Percentiles rank a stretch among this genome's conserved stretches.
These are phyloP conservation scores for Colletotrichum lupini DNA, from an alignment of 2,329 filamentous ascomycete genomes.

Conservation along the genomic window DNA sequence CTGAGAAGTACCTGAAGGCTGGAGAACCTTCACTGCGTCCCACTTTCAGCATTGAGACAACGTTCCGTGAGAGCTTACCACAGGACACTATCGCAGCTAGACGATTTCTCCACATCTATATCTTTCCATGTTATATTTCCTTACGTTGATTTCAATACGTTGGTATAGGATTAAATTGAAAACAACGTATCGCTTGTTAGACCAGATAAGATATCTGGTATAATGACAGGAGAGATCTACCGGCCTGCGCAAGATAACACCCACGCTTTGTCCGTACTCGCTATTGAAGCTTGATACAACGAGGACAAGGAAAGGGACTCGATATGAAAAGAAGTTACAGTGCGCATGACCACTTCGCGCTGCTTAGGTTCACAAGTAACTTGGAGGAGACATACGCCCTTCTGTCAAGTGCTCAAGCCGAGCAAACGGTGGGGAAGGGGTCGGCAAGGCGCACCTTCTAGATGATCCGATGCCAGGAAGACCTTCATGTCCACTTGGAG, in stretches of 20 bases:
- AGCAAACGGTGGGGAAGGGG: background rate
- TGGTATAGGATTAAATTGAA: accelerated
- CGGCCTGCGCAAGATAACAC: background rate
- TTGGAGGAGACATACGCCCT: background rate
- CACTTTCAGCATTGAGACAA: background rate
- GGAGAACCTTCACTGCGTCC: background rate
- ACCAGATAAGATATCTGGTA: background rate
- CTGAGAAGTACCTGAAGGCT: background rate
- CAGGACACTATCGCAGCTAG: background rate
- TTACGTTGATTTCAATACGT: background rate
- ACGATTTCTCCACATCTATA: background rate
- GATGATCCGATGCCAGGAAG: no score
- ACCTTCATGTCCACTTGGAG: no score
- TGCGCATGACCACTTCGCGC: background rate
- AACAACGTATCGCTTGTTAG: background rate
- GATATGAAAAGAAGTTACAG: background rate
- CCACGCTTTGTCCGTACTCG: background rate
- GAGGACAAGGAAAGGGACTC: background rate
- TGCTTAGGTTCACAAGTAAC: background rate
- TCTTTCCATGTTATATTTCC: background rate
- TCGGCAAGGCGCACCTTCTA: no score
- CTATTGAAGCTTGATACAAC: background rate
- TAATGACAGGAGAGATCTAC: background rate
- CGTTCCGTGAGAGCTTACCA: background rate
- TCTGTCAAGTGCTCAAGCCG: background rate